These are phyloP conservation scores for Aspergillus mulundensis DNA, from an alignment of 495 filamentous ascomycete genomes.

Conservation along the genomic window DNA sequence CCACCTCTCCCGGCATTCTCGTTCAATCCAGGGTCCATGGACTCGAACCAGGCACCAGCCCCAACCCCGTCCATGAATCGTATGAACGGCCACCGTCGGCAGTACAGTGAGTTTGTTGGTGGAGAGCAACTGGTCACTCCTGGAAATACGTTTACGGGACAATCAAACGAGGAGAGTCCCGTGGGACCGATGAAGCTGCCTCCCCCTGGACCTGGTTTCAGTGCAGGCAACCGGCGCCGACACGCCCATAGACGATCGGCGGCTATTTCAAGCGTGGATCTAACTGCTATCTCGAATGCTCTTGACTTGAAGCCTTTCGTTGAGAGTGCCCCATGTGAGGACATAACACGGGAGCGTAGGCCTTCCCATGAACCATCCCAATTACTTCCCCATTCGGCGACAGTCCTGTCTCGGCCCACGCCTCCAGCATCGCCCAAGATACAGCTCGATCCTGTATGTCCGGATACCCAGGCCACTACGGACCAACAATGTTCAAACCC, in stretches of 20 bases:
- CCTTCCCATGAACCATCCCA: conserved; percentile 29
- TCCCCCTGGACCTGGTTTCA: conserved; percentile 43
- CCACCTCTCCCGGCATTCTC: conserved; percentile 58
- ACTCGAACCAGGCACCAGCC: conserved; percentile 27
- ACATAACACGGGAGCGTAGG: conserved; percentile 27
- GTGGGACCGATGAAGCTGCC: conserved; percentile 46
- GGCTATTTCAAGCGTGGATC: conserved; percentile 80
- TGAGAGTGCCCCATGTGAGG: conserved; percentile 62
- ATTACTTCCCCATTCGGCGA: conserved; percentile 36
- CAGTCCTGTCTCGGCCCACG: conserved; percentile 28
- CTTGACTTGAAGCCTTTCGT: conserved; percentile 43
- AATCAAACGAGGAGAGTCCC: conserved; percentile 54
- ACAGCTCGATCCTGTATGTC: conserved; percentile 29
- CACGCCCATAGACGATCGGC: conserved; percentile 85
- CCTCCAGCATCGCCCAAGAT: conserved; percentile 37
- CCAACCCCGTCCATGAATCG: conserved; percentile 29
- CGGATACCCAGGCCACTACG: conserved; percentile 36
- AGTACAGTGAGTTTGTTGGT: conserved; percentile 75
- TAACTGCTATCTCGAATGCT: conserved; percentile 65
- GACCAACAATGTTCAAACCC: conserved; percentile 58
- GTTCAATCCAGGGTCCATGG: conserved; percentile 55
- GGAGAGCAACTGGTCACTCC: conserved; percentile 60
- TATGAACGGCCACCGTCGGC: conserved; percentile 61
- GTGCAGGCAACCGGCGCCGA: conserved; percentile 50
- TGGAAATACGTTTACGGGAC: conserved; percentile 57